Conservation (phyloP, 345 rosid genomes). For the Syzygium aromaticum region DNA sequence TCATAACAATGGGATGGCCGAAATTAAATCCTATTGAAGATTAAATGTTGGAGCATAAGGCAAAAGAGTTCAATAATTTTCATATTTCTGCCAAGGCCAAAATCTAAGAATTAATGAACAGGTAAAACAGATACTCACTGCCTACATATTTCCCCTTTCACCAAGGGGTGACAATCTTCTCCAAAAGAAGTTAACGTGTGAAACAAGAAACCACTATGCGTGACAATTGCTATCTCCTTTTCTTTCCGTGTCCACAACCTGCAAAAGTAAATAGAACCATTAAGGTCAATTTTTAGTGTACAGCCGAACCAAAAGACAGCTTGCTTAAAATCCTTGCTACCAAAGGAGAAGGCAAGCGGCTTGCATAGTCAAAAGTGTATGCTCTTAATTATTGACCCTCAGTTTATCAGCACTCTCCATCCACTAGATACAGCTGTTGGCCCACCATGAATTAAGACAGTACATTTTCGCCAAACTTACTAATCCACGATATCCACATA, state of each 20-base stretch:
- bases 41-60: background rate
- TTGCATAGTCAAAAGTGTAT: background rate
- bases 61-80: background rate
- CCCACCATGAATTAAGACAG: background rate
- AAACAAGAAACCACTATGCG: constrained; percentile 89
- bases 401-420: background rate
- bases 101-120: background rate
- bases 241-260: constrained; percentile 98
- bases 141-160: constrained; percentile 68
- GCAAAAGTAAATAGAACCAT: background rate
- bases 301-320: background rate
- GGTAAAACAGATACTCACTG: constrained; percentile 39
- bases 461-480: background rate
- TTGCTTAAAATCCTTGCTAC: background rate
- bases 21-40: background rate
- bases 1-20: background rate
- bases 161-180: constrained; percentile 66
- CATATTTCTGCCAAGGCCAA: background rate
- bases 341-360: background rate
- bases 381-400: background rate
- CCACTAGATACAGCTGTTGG: background rate
- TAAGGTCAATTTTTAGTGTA: background rate
- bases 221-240: constrained; percentile 95
- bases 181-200: constrained; percentile 66
- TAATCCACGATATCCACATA: background rate